These are phyloP conservation scores for Clonostachys rhizophaga DNA, from an alignment of 2,329 filamentous ascomycete species.

Conservation along the genomic window DNA sequence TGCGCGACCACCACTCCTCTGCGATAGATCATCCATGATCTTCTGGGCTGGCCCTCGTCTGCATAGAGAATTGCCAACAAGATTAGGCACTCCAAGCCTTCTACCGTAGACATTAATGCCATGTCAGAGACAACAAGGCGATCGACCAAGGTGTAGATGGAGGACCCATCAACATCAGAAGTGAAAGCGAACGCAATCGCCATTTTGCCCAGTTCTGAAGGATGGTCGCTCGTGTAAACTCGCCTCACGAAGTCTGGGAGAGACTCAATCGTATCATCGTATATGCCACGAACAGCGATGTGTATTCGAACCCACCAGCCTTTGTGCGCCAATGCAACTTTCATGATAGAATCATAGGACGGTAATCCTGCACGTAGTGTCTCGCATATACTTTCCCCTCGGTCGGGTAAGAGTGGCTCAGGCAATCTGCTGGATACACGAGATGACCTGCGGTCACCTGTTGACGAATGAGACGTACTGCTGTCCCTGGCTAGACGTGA, in stretches of 20 bases:
- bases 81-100: slow-evolving; percentile 35
- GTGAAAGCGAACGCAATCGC: not conserved
- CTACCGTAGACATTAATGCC: slow-evolving; percentile 28
- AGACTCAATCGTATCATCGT: not conserved
- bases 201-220: not conserved
- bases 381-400: slow-evolving; percentile 1
- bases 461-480: not conserved
- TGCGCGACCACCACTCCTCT: slow-evolving; percentile 33
- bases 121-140: slow-evolving; percentile 31
- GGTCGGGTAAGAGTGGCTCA: not conserved
- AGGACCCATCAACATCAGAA: not conserved
- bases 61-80: slow-evolving; percentile 34
- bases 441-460: slow-evolving; percentile 1
- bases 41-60: slow-evolving; percentile 35
- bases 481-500: not conserved
- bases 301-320: slow-evolving; percentile 2
- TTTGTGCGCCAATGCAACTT: not conserved
- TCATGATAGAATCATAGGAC: slow-evolving; percentile 2
- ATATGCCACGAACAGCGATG: slow-evolving; percentile 1
- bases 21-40: slow-evolving; percentile 32
- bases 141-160: slow-evolving; percentile 27
- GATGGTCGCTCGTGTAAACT: not conserved
- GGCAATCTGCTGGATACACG: slow-evolving; percentile 1
- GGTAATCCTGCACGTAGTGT: slow-evolving; percentile 2
- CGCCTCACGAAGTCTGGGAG: not conserved